These are phyloP conservation scores for Candida ponderosae DNA, from an alignment of 805 yeast species.

Conservation along the genomic window DNA sequence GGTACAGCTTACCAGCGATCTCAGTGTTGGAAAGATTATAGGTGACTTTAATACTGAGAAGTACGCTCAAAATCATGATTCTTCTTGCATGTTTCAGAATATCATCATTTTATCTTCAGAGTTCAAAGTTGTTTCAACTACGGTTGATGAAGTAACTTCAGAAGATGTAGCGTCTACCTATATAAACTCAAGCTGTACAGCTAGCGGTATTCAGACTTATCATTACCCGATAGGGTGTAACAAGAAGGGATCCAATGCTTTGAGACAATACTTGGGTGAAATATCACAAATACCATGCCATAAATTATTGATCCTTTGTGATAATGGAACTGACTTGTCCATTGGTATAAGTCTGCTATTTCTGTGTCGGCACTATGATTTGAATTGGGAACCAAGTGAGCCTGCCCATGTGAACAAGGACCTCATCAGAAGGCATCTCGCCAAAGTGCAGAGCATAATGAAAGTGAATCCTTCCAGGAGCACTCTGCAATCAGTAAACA, in stretches of 20 bases:
- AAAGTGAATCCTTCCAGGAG: slow-evolving; percentile 71
- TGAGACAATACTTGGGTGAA: slow-evolving; percentile 39
- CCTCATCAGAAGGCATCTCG: slow-evolving; percentile 47
- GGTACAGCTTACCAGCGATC: no score
- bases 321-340: slow-evolving; percentile 59
- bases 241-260: slow-evolving; percentile 61
- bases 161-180: no score
- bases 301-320: slow-evolving; percentile 41
- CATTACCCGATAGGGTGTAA: slow-evolving; percentile 26
- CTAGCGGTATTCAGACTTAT: neutral
- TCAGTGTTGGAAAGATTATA: no score
- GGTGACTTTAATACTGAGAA: no score
- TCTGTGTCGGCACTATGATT: slow-evolving; percentile 37
- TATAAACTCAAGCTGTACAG: no score
- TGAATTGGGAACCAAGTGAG: slow-evolving; percentile 28
- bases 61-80: no score
- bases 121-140: no score
- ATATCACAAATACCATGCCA: slow-evolving; percentile 26
- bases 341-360: slow-evolving; percentile 50
- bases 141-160: no score
- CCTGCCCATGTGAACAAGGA: slow-evolving; percentile 30
- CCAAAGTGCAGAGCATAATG: slow-evolving; percentile 36
- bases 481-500: slow-evolving; percentile 64
- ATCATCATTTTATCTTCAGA: no score
- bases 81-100: no score